phyloP scores from a whole-genome alignment of 257 asterid genomes.

The Ophiorrhiza pumila region DNA sequence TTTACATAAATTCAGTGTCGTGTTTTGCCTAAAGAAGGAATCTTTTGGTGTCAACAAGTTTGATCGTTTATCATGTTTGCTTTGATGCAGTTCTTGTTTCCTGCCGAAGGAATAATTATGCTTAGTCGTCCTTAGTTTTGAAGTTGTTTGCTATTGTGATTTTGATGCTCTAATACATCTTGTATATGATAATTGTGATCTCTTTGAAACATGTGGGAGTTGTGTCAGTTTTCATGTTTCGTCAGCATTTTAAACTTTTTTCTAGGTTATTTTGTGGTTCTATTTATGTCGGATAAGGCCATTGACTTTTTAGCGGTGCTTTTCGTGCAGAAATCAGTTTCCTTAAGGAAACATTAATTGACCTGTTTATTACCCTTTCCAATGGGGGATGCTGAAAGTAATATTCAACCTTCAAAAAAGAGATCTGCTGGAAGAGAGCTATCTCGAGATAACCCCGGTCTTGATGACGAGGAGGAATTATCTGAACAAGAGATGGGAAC shows the following conservation, averaged over 20 bases:
- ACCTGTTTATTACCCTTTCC: slow-evolving; percentile 16
- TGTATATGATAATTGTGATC: background rate
- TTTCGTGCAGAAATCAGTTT: slow-evolving; percentile 24
- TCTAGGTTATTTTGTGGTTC: background rate
- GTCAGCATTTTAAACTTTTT: background rate
- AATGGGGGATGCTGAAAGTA: slow-evolving; percentile 80
- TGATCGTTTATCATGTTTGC: background rate
- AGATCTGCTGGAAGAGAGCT: slow-evolving; percentile 82
- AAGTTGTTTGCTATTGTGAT: background rate
- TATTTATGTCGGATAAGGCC: background rate
- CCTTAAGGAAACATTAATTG: slow-evolving; percentile 12
- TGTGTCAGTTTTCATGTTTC: background rate
- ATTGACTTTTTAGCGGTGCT: slow-evolving; percentile 1
- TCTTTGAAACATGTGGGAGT: background rate
- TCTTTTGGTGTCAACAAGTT: background rate
- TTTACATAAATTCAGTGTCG: background rate
- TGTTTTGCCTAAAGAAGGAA: background rate
- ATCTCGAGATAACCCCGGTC: slow-evolving; percentile 84
- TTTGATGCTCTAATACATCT: background rate
- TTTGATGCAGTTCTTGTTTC: background rate
- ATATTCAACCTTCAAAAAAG: slow-evolving; percentile 70
- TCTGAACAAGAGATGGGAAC: slow-evolving; percentile 70
- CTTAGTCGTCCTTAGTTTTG: too few species aligned
- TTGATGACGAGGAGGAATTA: slow-evolving; percentile 67
- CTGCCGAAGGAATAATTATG: too few species aligned